A percentile compares a stretch with the other conserved stretches of the same genome.
phyloP scores from a whole-genome alignment of 345 rosid species.

The Eucalyptus tenuipes region DNA sequence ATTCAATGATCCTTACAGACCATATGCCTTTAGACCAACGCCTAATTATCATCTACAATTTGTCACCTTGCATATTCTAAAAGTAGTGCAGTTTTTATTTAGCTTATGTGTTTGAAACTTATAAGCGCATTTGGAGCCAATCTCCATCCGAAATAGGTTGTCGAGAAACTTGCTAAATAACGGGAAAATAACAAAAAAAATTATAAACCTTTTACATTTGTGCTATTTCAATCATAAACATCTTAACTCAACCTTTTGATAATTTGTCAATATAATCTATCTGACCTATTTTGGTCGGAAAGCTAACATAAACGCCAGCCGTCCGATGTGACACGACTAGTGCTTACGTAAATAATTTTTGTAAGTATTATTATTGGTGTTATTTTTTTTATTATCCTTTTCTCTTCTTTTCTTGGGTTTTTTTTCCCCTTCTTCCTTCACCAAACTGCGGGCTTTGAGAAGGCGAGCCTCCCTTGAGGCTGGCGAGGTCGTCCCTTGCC shows the following conservation, averaged over 20 bases:
- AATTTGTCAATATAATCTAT: no score
- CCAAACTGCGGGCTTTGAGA: accelerated
- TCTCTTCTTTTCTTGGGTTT: neutral
- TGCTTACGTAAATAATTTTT: no score
- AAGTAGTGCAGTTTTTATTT: neutral
- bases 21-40: neutral
- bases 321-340: accelerated
- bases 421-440: accelerated
- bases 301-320: accelerated
- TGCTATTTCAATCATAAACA: accelerated
- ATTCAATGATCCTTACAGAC: neutral
- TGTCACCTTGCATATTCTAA: neutral
- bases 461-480: neutral
- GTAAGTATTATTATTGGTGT: no score
- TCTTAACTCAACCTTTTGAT: accelerated
- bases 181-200: neutral
- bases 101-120: neutral
- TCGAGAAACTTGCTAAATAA: neutral
- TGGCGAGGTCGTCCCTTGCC: accelerated
- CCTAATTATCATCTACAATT: neutral
- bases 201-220: no score
- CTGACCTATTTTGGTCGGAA: no score
- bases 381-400: neutral
- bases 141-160: neutral
- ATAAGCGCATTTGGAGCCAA: neutral